Evolutionary conservation across 139 green algal species (phyloP), one percentile per base, ranked within the genome.

Genomic region (Raphidocelis subcapitata): DNA sequence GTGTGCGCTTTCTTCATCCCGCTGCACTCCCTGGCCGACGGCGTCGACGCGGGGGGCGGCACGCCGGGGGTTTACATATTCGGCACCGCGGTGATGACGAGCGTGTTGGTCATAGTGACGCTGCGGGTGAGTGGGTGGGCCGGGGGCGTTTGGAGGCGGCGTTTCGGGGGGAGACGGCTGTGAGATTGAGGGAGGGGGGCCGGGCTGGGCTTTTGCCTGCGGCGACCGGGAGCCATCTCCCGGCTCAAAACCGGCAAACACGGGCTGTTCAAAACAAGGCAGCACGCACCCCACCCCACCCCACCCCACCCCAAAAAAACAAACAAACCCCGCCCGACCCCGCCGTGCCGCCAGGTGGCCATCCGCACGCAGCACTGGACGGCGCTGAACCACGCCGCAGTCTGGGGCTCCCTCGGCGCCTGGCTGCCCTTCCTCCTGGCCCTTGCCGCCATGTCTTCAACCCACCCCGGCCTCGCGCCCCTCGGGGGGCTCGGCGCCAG

Each of bases 351-450:
- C 64, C 62, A 78, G 72, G 72, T 78, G 20, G 72, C 72, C 51
- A 72, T 78, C 26, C 72, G 72, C 62, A 78, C 72, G 35, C 65
- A 49, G 0, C 44, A 78, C 51, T 78, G 72, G 72, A 78, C 72
- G 2, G 15, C 49, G 1, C 52, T 72, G 23, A 78, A 78, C 63
- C 72, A 78, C 52, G 72, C 29, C 28, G 29, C 62, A 16, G 69
- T 78, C 62, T 78, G 72, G 72, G 72, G 51, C 36, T 66, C 62
- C 1, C 62, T 78, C 0, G 51, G 24, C 28, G 36, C 65, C 2
- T 78, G 72, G 72, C 32, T 78, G 32, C 62, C 52, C 28, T 78
- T 78, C 62, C 51, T 78, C 10, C 62, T 32, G 0, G 2, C 66
- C 1, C 52, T 78, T 21, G 49, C 35, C 41, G 35, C 41, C 5